A percentile compares a stretch with the other conserved stretches of the same genome.
These are phyloP conservation scores for Fraxinus quadrangulata DNA, from an alignment of 257 asterid species.

Conservation along the genomic window DNA sequence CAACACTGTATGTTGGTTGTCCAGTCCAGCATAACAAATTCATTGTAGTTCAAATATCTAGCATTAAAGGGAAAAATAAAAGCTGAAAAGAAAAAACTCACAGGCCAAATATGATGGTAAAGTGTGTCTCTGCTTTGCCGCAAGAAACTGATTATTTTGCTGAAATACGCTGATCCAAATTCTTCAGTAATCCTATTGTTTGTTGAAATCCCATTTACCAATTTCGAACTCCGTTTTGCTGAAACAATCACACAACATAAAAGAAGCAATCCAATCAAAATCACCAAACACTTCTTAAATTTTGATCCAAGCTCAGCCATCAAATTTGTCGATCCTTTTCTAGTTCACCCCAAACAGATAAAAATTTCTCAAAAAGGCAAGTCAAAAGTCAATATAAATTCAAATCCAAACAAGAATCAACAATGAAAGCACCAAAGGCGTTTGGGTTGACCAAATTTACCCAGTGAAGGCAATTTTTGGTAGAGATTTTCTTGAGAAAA, in stretches of 20 bases:
- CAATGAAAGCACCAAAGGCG: conserved; percentile 13
- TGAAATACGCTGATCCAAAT: conserved; percentile 28
- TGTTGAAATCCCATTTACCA: conserved; percentile 23
- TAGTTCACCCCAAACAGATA: conserved; percentile 30
- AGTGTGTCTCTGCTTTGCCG: conserved; percentile 22
- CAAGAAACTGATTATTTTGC: conserved; percentile 35
- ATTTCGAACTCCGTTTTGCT: conserved; percentile 34
- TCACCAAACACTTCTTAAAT: conserved; percentile 31
- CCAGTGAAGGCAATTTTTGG: conserved; percentile 17
- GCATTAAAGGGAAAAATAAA: not conserved
- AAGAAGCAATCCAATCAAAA: conserved; percentile 34
- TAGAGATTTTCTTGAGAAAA: not conserved
- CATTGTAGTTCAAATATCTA: not conserved
- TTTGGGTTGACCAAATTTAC: conserved; percentile 18
- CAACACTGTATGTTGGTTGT: not conserved
- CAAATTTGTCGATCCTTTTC: conserved; percentile 25
- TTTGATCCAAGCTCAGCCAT: conserved; percentile 48
- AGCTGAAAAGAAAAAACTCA: conserved; percentile 30
- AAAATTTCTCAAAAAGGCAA: conserved; percentile 14
- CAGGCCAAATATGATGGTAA: conserved; percentile 58
- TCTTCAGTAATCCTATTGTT: conserved; percentile 33
- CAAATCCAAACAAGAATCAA: conserved; percentile 23
- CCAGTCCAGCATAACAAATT: not conserved
- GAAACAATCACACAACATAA: conserved; percentile 41
- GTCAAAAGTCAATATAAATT: conserved; percentile 4